Evolutionary conservation across 179 eudicot genomes (phyloP).

Genomic region (Sideroxylon spinosum): DNA sequence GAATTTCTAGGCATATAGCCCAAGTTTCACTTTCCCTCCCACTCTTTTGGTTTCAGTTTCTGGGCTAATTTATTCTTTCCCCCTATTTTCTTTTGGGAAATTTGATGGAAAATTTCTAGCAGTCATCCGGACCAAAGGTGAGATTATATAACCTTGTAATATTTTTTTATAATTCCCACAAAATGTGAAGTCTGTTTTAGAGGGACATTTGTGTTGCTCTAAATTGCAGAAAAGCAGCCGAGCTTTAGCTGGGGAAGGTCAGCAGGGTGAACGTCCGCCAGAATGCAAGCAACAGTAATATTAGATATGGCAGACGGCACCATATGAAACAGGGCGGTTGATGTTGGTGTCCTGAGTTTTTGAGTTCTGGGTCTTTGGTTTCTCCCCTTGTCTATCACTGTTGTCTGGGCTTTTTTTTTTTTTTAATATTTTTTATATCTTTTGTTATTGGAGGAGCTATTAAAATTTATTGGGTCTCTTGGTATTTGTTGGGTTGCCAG

Average conservation of each 20-base stretch:
- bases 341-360: slow-evolving; percentile 2
- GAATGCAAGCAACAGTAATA: slow-evolving; percentile 50
- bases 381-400: background rate
- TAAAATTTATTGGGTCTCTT: background rate
- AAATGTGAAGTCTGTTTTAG: background rate
- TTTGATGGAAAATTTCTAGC: background rate
- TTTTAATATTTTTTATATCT: background rate
- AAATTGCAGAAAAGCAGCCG: slow-evolving; percentile 41
- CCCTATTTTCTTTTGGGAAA: background rate
- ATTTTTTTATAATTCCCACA: background rate
- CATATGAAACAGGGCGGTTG: background rate
- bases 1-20: background rate
- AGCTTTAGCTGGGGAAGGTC: slow-evolving; percentile 30
- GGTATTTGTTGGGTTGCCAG: background rate
- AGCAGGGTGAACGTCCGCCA: slow-evolving; percentile 52
- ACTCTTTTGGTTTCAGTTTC: background rate
- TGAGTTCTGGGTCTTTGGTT: background rate
- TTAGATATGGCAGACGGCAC: background rate
- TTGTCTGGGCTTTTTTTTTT: background rate
- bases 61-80: background rate
- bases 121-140: slow-evolving; percentile 17
- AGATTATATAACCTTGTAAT: background rate
- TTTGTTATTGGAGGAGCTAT: background rate
- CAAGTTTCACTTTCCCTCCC: no score
- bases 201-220: background rate